phyloP scores from a whole-genome alignment of 306 rosid genomes.

The Lupinus albus region DNA sequence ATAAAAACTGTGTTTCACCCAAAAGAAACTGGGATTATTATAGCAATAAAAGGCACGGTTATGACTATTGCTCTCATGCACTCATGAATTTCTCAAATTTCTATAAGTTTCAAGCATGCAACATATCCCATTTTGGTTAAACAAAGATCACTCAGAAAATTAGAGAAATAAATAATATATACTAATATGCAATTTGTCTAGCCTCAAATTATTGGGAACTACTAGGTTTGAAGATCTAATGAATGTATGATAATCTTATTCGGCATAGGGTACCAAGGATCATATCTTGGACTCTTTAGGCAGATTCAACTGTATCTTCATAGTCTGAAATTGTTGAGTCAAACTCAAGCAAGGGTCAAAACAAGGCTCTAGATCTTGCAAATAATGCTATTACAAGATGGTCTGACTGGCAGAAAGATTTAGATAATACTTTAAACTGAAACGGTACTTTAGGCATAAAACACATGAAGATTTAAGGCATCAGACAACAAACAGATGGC shows the following conservation, averaged over 20 bases:
- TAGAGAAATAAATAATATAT: not conserved
- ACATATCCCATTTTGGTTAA: not conserved
- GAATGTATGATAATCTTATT: not conserved
- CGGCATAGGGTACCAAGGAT: not conserved
- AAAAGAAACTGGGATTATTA: not conserved
- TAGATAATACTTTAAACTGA: conserved; percentile 25
- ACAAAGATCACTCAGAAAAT: not conserved
- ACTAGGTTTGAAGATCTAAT: not conserved
- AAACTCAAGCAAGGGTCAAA: not conserved
- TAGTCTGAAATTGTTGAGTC: not conserved
- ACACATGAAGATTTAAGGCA: not conserved
- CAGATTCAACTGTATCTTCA: not conserved
- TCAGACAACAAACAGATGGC: not conserved
- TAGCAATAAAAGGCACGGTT: conserved; percentile 16
- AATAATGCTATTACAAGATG: conserved; percentile 28
- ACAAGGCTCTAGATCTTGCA: conserved; percentile 13
- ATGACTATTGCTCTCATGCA: not conserved
- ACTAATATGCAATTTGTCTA: too few species aligned
- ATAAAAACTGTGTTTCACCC: not conserved
- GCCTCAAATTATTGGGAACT: not conserved
- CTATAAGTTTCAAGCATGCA: not conserved
- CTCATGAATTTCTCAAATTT: not conserved
- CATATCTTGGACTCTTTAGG: not conserved
- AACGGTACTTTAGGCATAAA: not conserved
- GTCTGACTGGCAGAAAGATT: conserved; percentile 10